Evolutionary conservation across 768 basidiomycete genomes (phyloP).

Genomic region (Psilocybe sp.): DNA sequence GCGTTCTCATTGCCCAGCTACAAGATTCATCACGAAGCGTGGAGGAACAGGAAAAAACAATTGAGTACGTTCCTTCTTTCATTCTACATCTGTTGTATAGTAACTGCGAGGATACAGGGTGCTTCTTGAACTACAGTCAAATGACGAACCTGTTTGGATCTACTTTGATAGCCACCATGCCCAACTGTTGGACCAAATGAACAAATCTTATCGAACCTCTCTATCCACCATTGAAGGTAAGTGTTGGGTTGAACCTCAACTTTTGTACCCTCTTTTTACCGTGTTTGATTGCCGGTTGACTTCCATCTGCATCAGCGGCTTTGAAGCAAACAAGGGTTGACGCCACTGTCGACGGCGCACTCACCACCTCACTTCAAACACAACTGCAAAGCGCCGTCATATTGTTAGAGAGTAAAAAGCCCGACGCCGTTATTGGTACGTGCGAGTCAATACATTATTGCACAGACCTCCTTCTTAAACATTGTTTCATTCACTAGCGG

Average conservation of each 20-base stretch:
- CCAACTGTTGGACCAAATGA: constrained; percentile 79
- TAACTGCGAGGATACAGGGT: constrained; percentile 51
- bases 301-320: constrained; percentile 33
- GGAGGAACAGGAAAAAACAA: constrained; percentile 95
- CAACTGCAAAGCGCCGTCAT: constrained; percentile 61
- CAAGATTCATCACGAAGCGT: constrained; percentile 76
- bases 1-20: constrained; percentile 70
- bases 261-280: background rate
- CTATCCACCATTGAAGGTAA: constrained; percentile 52
- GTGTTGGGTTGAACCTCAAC: constrained; percentile 15
- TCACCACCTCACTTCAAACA: constrained; percentile 43
- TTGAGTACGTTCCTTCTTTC: constrained; percentile 58
- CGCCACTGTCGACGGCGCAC: constrained; percentile 29
- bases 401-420: constrained; percentile 61
- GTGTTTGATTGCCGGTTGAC: constrained; percentile 10
- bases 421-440: constrained; percentile 61
- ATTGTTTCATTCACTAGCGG: constrained; percentile 40
- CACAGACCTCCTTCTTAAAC: constrained; percentile 5
- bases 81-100: background rate
- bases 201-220: constrained; percentile 52
- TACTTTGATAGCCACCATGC: constrained; percentile 94
- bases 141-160: constrained; percentile 92
- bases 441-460: constrained; percentile 2
- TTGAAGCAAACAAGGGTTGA: constrained; percentile 41
- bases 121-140: constrained; percentile 78